phyloP scores from a whole-genome alignment of 78 protist species.

The Dictyostelium intermedium region DNA sequence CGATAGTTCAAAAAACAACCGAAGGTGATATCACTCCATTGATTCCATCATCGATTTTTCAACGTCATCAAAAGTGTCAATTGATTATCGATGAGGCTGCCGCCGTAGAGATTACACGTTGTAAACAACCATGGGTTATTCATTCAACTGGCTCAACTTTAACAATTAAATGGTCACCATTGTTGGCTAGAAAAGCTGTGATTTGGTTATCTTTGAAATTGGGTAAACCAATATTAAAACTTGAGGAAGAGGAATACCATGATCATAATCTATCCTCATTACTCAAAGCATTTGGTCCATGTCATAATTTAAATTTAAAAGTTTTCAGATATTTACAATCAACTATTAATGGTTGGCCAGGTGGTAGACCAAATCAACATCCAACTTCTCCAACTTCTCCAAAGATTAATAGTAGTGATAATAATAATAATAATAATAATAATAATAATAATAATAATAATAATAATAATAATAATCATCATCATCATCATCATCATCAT shows the following conservation, averaged over 20 bases:
- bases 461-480: not conserved
- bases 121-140: constrained; percentile 68
- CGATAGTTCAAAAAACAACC: constrained; percentile 28
- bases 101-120: constrained; percentile 62
- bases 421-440: not conserved
- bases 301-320: constrained; percentile 70
- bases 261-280: constrained; percentile 32
- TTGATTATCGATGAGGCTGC: constrained; percentile 59
- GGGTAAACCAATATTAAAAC: constrained; percentile 64
- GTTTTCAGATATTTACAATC: constrained; percentile 62
- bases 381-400: not conserved
- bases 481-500: not conserved
- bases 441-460: not conserved
- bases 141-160: constrained; percentile 4
- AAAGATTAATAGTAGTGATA: not conserved
- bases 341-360: constrained; percentile 83
- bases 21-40: constrained; percentile 35
- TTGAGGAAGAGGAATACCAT: constrained; percentile 71
- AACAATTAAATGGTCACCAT: constrained; percentile 73
- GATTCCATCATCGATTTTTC: constrained; percentile 51
- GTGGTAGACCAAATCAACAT: constrained; percentile 65
- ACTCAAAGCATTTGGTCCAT: constrained; percentile 56
- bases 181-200: constrained; percentile 51
- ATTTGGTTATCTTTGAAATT: constrained; percentile 73
- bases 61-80: constrained; percentile 33